Conservation (phyloP, 148 eudicot species). For the Camellia japonica region DNA sequence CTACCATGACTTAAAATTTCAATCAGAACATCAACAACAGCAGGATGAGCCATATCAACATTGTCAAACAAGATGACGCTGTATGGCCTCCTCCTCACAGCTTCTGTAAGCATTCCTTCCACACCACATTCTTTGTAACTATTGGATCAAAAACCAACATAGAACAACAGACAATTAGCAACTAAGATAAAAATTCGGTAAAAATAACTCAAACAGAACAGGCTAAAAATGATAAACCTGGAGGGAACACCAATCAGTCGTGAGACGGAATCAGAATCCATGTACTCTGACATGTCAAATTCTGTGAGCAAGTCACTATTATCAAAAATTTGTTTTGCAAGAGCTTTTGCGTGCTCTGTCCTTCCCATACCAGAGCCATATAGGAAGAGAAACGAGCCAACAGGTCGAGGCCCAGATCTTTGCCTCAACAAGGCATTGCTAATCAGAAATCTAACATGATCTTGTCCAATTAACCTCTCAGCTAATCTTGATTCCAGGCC, state of each 20-base stretch:
- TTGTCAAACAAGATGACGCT: neutral
- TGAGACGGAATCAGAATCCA: neutral
- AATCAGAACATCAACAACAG: neutral
- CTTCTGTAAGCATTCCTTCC: neutral
- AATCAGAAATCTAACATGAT: neutral
- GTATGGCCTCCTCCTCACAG: neutral
- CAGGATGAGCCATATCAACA: neutral
- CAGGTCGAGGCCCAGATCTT: neutral
- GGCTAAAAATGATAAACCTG: neutral
- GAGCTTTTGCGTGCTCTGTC: neutral
- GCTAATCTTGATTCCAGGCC: conserved; percentile 1
- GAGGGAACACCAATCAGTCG: neutral
- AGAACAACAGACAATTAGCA: neutral
- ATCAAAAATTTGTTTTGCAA: neutral
- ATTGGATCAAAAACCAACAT: neutral
- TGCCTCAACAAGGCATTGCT: neutral
- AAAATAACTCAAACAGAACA: neutral
- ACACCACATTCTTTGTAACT: neutral
- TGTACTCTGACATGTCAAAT: neutral
- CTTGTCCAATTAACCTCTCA: neutral
- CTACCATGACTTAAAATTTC: neutral
- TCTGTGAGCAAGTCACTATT: neutral
- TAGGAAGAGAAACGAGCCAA: conserved; percentile 6
- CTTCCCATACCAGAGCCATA: neutral
- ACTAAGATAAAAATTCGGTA: neutral